Evolutionary conservation across 2,329 filamentous ascomycete genomes (phyloP), one percentile per base, ranked within the genome.

Genomic region (Aspergillus aculeatinus): DNA sequence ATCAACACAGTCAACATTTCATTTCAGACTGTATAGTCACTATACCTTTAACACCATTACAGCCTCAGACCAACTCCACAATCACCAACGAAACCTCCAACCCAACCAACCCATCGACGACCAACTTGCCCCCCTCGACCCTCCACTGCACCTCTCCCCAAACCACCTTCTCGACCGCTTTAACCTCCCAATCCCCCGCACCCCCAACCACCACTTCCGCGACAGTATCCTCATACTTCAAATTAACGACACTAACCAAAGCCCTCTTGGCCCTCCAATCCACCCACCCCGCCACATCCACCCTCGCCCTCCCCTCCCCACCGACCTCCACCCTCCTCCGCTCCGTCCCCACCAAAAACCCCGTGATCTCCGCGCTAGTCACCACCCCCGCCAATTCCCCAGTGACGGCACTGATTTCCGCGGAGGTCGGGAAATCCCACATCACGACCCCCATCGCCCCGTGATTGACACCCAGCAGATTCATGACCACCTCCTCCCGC

Each of bases 351-450:
- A 23, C 31, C 31, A 52, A 52, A 52, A 52, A 52, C 50, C 50
- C 16, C 50, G 35, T 35, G 5, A 52, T 21, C n/a, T 23, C 31
- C 14, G 21, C 50, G 3, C 29, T 29, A 2, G 50, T 52, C 0
- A 54, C 7, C 5, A 54, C 51, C 0, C 9, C 23, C 23, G 21
- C 35, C 39, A 54, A 31, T 2, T 16, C 4, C 7, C 25, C 6
- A 2, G 51, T 54, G 5, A 54, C 25, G 1, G 2, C 10, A n/a
- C 16, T 12, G 7, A 54, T 47, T 4, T 23, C 51, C 1, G 1
- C 23, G 44, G 33, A 44, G 4, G 23, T 54, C 12, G 51, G 51
- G 31, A 44, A 54, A 47, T 54, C 51, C 51, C 51, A 54, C 51
- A 54, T 54, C 5, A 54, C 51, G 14, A 48, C 47, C 16, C 51